Evolutionary conservation across 768 basidiomycete genomes (phyloP).

Genomic region (Dendrothele bispora): DNA sequence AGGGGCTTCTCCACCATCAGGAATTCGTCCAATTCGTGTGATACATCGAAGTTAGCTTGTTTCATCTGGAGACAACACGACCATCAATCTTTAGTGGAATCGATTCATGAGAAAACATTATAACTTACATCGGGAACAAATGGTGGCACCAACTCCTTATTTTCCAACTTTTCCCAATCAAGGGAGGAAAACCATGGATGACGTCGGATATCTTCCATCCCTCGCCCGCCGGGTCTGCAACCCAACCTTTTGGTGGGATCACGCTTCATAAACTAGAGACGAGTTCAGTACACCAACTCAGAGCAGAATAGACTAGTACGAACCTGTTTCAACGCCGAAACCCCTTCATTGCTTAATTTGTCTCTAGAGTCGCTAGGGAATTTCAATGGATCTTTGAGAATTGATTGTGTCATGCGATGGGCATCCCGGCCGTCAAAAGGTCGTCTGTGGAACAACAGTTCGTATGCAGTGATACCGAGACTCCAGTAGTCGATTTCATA

Average conservation of each 20-base stretch:
- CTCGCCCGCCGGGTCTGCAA: conserved; percentile 67
- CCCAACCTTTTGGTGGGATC: conserved; percentile 79
- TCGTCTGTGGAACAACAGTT: conserved; percentile 78
- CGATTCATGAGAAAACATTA: background rate
- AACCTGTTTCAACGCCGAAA: conserved; percentile 68
- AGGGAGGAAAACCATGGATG: conserved; percentile 86
- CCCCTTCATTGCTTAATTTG: conserved; percentile 65
- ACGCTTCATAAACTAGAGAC: conserved; percentile 85
- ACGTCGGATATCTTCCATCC: conserved; percentile 72
- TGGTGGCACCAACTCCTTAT: conserved; percentile 71
- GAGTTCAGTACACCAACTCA: conserved; percentile 2
- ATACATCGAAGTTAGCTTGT: conserved; percentile 96
- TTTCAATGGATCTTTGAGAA: conserved; percentile 73
- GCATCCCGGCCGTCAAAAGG: conserved; percentile 91
- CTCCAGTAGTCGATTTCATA: conserved; percentile 98
- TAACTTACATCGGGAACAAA: conserved; percentile 90
- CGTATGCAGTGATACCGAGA: conserved; percentile 86
- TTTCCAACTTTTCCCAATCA: conserved; percentile 78
- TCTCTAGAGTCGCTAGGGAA: conserved; percentile 71
- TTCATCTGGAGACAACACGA: conserved; percentile 62
- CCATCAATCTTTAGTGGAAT: background rate
- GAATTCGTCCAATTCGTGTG: conserved; percentile 97
- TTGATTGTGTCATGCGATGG: conserved; percentile 86
- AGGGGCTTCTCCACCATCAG: conserved; percentile 98
- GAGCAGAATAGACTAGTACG: conserved; percentile 23